Evolutionary conservation across 2,329 filamentous ascomycete species (phyloP).

Genomic region (Fusarium sublunatum): DNA sequence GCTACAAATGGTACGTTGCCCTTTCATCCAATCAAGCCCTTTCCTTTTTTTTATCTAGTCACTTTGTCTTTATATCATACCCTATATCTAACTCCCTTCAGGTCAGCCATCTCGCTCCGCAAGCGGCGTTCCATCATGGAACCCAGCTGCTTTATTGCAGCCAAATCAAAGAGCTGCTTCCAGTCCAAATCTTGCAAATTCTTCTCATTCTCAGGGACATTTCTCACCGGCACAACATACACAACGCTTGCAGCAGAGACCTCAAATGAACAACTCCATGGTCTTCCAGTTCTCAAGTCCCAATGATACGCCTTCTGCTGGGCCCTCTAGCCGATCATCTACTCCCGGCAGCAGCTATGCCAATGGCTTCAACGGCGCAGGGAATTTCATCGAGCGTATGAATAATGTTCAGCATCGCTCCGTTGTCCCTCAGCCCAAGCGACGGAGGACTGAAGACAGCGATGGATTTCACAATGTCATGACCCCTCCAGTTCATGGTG

Average conservation of each 20-base stretch:
- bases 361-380: slow-evolving; percentile 57
- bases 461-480: slow-evolving; percentile 55
- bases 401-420: slow-evolving; percentile 78
- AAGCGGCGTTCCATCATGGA: slow-evolving; percentile 53
- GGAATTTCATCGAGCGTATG: slow-evolving; percentile 77
- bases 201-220: slow-evolving; percentile 41
- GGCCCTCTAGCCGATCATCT: slow-evolving; percentile 49
- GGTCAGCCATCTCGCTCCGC: slow-evolving; percentile 47
- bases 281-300: slow-evolving; percentile 58
- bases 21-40: not conserved
- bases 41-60: not conserved
- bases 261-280: slow-evolving; percentile 49
- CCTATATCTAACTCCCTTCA: slow-evolving; percentile 33
- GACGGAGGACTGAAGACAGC: slow-evolving; percentile 66
- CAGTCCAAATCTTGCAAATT: slow-evolving; percentile 44
- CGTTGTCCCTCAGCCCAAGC: slow-evolving; percentile 70
- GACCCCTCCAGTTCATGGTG: slow-evolving; percentile 50
- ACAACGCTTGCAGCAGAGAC: slow-evolving; percentile 38
- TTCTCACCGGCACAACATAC: slow-evolving; percentile 36
- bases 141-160: slow-evolving; percentile 56
- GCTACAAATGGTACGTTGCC: slow-evolving; percentile 47
- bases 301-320: slow-evolving; percentile 50
- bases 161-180: slow-evolving; percentile 50
- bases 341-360: slow-evolving; percentile 48
- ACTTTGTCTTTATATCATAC: slow-evolving; percentile 14